Evolutionary conservation across 2,329 filamentous ascomycete genomes (phyloP), one percentile per base, ranked within the genome.

Genomic region (Clonostachys rosea): DNA sequence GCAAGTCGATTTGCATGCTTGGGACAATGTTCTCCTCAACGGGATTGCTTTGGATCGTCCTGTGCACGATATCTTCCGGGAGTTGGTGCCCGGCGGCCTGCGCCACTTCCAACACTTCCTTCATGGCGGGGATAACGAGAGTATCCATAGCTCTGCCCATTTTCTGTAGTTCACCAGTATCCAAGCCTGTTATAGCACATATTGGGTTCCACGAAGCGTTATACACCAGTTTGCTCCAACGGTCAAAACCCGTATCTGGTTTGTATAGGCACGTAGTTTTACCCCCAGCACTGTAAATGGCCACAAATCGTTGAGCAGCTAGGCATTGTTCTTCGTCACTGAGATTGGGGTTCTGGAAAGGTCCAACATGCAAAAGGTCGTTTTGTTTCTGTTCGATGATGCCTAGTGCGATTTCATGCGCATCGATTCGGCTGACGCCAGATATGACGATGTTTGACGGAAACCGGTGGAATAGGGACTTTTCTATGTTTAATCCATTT

Each of bases 401-500:
- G 4, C 77, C 79, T 1, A 65, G 68, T 0, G 58, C 53, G 0
- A 56, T 61, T 53, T 83, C 77, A 5, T 71, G 70, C 3, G 75
- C 70, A 24, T 76, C 75, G 47, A 78, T 79, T 44, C 75, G 63
- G 4, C 69, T 72, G 10, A 83, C 68, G 5, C 76, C 76, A 4
- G 73, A 76, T 2, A 84, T 64, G 6, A 82, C 55, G 1, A 71
- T 58, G 49, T 79, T 83, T 4, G 56, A 49, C 0, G 79, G 78
- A 55, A 81, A 81, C 1, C 62, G 59, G 1, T 56, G 47, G 17
- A 76, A 56, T 17, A 84, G 56, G 0, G 79, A 77, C 40, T 68
- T 71, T 52, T 84, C 78, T 50, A 84, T 84, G 54, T 83, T 81
- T n/a, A 84, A 61, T 1, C 81, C 81, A 54, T 85, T 85, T 51